phyloP scores from a whole-genome alignment of 257 asterid species.

The Mentha longifolia region DNA sequence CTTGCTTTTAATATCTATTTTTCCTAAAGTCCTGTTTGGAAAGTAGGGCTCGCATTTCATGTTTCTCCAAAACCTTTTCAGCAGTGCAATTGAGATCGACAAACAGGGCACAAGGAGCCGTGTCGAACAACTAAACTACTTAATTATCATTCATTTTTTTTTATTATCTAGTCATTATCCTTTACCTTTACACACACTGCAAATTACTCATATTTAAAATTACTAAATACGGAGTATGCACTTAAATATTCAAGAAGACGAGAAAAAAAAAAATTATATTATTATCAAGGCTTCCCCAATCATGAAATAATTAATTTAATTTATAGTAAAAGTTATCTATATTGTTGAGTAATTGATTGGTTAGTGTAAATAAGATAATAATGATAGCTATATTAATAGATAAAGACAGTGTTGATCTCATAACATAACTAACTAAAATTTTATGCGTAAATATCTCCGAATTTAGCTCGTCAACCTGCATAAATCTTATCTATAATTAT shows the following conservation, averaged over 20 bases:
- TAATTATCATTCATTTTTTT: background rate
- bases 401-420: too few relatives aligned
- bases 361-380: too few relatives aligned
- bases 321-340: background rate
- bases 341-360: too few relatives aligned
- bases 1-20: conserved; percentile 12
- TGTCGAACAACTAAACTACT: background rate
- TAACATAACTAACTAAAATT: too few relatives aligned
- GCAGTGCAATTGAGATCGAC: background rate
- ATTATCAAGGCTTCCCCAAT: background rate
- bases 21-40: conserved; percentile 23
- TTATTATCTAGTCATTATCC: background rate
- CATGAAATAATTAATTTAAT: background rate
- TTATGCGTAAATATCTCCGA: background rate
- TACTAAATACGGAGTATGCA: background rate
- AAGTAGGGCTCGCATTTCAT: conserved; percentile 1
- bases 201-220: background rate
- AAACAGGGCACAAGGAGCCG: conserved; percentile 9
- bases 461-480: background rate
- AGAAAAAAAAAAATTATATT: background rate
- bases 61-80: conserved; percentile 10
- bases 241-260: background rate
- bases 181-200: too few relatives aligned
- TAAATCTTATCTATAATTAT: background rate
- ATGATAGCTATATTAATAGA: too few relatives aligned